Evolutionary conservation across 1,139 yeast species (phyloP).

Genomic region (Lodderomyces oxycetoniae): DNA sequence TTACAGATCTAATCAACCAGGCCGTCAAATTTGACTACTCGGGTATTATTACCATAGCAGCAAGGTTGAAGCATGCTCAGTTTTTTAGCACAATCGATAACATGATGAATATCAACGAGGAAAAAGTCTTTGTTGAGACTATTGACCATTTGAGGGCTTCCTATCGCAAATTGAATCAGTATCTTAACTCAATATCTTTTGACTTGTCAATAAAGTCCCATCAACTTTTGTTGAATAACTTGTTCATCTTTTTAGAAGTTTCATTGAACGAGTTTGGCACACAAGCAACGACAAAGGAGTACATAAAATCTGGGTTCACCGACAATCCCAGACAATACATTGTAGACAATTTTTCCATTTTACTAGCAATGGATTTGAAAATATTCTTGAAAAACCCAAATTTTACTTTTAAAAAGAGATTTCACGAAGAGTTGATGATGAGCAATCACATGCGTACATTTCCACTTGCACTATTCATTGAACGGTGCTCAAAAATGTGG

Average conservation of each 20-base stretch:
- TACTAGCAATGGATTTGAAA: conserved; percentile 47
- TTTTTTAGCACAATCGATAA: conserved; percentile 41
- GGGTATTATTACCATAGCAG: conserved; percentile 41
- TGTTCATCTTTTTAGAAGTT: conserved; percentile 37
- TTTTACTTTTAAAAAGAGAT: conserved; percentile 52
- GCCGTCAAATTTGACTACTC: conserved; percentile 37
- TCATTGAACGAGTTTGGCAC: conserved; percentile 44
- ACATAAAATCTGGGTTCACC: conserved; percentile 45
- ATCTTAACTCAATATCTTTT: conserved; percentile 32
- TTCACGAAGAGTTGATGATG: conserved; percentile 55
- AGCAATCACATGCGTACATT: conserved; percentile 42
- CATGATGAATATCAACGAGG: conserved; percentile 35
- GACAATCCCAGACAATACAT: conserved; percentile 41
- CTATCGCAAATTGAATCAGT: conserved; percentile 37
- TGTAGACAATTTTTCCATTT: conserved; percentile 36
- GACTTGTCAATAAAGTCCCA: conserved; percentile 41
- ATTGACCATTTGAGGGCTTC: conserved; percentile 31
- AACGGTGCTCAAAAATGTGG: conserved; percentile 37
- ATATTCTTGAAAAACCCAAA: conserved; percentile 52
- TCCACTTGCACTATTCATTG: conserved; percentile 38
- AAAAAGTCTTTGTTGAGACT: conserved; percentile 30
- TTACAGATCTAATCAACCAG: conserved; percentile 42
- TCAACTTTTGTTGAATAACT: conserved; percentile 39
- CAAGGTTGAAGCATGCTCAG: conserved; percentile 42
- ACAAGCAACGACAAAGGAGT: conserved; percentile 44